Evolutionary conservation across 192 early-diverging fungal species (phyloP).

Genomic region (Diversispora epigaea): DNA sequence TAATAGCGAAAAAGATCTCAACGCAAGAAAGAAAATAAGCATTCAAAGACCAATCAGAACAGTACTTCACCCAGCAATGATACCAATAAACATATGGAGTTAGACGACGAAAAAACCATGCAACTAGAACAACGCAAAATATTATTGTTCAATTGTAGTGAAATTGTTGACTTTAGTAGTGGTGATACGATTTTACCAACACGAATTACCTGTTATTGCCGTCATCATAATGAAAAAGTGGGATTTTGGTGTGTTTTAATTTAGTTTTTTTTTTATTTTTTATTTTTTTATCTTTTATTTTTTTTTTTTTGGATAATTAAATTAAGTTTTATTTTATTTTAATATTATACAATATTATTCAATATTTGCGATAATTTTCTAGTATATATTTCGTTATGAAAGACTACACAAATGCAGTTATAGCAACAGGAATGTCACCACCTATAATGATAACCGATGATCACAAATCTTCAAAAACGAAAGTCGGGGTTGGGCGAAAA

Average conservation of each 20-base stretch:
- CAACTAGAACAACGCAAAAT: conserved; percentile 76
- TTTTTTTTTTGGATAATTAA: background rate
- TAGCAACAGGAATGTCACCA: conserved; percentile 81
- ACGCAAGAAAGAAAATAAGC: conserved; percentile 58
- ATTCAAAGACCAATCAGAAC: conserved; percentile 36
- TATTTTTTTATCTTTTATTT: background rate
- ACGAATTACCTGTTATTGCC: conserved; percentile 94
- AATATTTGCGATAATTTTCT: background rate
- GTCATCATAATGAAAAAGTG: conserved; percentile 90
- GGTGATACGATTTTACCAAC: conserved; percentile 89
- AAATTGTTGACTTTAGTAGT: conserved; percentile 81
- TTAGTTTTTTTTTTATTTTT: background rate
- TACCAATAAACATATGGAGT: conserved; percentile 25
- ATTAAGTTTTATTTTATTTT: background rate
- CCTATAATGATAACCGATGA: conserved; percentile 98
- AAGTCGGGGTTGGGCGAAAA: conserved; percentile 27
- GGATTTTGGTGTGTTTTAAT: conserved; percentile 71
- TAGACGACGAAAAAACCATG: conserved; percentile 63
- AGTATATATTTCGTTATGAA: conserved; percentile 77
- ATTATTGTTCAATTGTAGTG: conserved; percentile 85
- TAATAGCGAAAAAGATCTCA: conserved; percentile 61
- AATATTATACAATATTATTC: no score
- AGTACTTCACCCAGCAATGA: conserved; percentile 21
- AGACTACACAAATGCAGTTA: conserved; percentile 60
- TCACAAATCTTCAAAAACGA: conserved; percentile 82